A percentile compares a stretch with the other conserved stretches of the same genome.
Conservation (phyloP, 306 rosid species). For the Glycine tomentella region DNA sequence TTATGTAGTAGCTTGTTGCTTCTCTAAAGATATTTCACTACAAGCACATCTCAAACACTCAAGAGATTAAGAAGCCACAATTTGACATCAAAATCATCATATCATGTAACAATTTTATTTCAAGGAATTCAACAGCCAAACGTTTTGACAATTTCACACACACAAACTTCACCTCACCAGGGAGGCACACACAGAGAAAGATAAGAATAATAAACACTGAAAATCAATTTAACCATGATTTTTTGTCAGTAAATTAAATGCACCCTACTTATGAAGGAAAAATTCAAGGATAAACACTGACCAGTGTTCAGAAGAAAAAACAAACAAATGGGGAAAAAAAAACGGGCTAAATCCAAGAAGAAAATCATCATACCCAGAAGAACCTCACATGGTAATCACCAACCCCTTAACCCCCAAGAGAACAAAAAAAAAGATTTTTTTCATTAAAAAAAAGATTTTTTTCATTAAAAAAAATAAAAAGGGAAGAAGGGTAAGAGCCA, state of each 20-base stretch:
- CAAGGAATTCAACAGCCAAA: constrained; percentile 10
- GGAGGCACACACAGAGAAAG: neutral
- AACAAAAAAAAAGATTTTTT: neutral
- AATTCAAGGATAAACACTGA: neutral
- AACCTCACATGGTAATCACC: constrained; percentile 24
- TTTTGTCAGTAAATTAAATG: constrained; percentile 10
- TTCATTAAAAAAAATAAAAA: neutral
- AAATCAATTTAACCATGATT: neutral
- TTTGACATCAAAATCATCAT: neutral
- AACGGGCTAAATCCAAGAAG: constrained; percentile 27
- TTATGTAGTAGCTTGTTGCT: neutral
- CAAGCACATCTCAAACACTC: constrained; percentile 14
- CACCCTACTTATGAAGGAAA: constrained; percentile 23
- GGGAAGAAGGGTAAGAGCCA: neutral
- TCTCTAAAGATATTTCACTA: constrained; percentile 15
- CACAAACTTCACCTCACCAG: neutral
- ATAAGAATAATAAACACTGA: constrained; percentile 14
- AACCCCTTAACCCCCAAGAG: neutral
- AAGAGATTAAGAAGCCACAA: constrained; percentile 24
- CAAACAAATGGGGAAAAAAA: neutral
- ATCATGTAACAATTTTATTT: neutral
- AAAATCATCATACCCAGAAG: constrained; percentile 39
- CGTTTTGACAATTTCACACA: neutral
- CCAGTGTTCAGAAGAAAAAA: neutral
- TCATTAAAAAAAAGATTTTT: neutral